Evolutionary conservation across 805 yeast genomes (phyloP), one percentile per base, ranked within the genome.

Genomic region (Wickerhamiella azyma): DNA sequence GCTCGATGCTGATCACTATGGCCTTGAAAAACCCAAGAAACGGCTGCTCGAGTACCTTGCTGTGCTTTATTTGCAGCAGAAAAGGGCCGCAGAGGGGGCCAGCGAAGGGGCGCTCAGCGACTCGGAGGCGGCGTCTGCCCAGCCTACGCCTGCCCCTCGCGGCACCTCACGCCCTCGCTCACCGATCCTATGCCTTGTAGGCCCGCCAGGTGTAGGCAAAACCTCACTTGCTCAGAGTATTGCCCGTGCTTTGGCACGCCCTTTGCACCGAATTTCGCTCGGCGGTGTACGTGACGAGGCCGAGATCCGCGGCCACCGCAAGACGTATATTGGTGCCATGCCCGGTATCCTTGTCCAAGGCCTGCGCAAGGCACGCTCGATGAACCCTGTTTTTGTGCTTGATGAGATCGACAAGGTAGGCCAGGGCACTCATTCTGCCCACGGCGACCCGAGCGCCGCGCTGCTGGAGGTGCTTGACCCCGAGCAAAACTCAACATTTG

Each of bases 121-220:
- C 24, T 41, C 42, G 8, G n/a, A n/a, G n/a, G n/a, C n/a, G n/a
- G n/a, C n/a, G n/a, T n/a, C n/a, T n/a, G n/a, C n/a, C n/a, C n/a
- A n/a, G n/a, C n/a, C n/a, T n/a, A n/a, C n/a, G n/a, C n/a, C n/a
- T n/a, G n/a, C n/a, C n/a, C n/a, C n/a, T n/a, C 14, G 33, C 13
- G 14, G 14, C 9, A 4, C 24, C 24, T 7, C 24, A 38, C 45
- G 24, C 53, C 66, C 56, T 74, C 94, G 67, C 56, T 74, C 94
- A 1, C 95, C 95, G 6, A 85, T 85, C 38, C 62, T 85, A 37
- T 68, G 85, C 61, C 70, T 85, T 48, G 85, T 84, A 5, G 96
- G 95, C 0, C 95, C 95, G 9, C 96, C 95, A 0, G 96, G 96
- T 32, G 92, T 85, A 11, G 96, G 96, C 26, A 85, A 85, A 60